Evolutionary conservation across 2,329 filamentous ascomycete species (phyloP), one percentile per base, ranked within the genome.

Genomic region (Neopestalotiopsis rosae): DNA sequence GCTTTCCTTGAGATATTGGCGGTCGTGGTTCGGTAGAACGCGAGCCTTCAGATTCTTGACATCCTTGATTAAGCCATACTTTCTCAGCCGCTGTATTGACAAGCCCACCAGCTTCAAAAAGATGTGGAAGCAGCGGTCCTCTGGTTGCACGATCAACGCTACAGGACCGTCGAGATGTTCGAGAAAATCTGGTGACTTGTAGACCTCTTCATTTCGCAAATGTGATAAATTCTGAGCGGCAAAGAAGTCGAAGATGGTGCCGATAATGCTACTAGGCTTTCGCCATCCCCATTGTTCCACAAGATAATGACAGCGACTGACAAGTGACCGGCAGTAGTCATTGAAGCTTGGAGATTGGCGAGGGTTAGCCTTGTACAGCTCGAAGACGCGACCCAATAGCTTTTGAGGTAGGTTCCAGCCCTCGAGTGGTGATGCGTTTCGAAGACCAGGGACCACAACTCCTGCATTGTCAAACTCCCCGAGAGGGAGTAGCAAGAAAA

Each of bases 191-290:
- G 90, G 89, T 4, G 90, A 92, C 67, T 82, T 82, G 72, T 87
- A 87, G 1, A 85, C 87, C 74, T 90, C 88, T 75, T 92, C 90
- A 69, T 92, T 91, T 49, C 88, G 86, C 57, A 92, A 76, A 76
- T 92, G 88, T 2, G 85, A 85, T 12, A 92, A 83, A 61, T 87
- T 85, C 71, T 89, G 88, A 1, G 86, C 86, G 10, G 89, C 89
- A 72, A 92, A 92, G 74, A 91, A 92, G 77, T 92, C 90, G 71
- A 92, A 92, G 2, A 92, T 85, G 1, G 85, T 82, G 1, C 89
- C 88, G 40, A 91, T 81, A 14, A 91, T 83, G 12, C 83, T 80
- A 61, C 85, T 87, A 72, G 86, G 88, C 70, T 82, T 87, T 49
- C 82, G 82, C 90, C 90, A 92, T 4, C 88, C 88, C 90, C 90